Conservation (phyloP, 257 asterid species). For the Phtheirospermum japonicum region DNA sequence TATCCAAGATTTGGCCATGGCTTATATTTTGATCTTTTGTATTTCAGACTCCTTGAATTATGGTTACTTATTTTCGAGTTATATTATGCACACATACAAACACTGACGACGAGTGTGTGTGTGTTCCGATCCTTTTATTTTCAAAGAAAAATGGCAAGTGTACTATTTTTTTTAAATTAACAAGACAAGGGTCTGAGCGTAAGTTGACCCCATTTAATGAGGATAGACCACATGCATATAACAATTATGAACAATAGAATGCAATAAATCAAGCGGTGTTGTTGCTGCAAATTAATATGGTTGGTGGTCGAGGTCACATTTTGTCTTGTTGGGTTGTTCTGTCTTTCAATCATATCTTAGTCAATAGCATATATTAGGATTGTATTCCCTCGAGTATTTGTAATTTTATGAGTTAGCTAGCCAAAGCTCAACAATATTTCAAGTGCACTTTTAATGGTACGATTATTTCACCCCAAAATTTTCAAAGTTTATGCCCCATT, state of each 20-base stretch:
- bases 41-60: too few relatives aligned
- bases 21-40: too few relatives aligned
- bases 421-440: too few relatives aligned
- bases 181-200: background rate
- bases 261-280: constrained; percentile 31
- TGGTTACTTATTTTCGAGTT: too few relatives aligned
- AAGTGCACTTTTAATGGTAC: too few relatives aligned
- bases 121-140: background rate
- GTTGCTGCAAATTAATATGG: constrained; percentile 31
- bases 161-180: background rate
- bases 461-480: too few relatives aligned
- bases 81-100: too few relatives aligned
- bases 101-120: background rate
- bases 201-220: constrained; percentile 23
- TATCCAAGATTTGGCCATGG: too few relatives aligned
- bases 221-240: constrained; percentile 12
- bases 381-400: background rate
- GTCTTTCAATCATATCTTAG: constrained; percentile 6
- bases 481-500: too few relatives aligned
- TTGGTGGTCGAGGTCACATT: constrained; percentile 26
- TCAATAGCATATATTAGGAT: background rate
- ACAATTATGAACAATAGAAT: constrained; percentile 9
- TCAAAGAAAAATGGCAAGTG: background rate
- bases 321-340: constrained; percentile 6
- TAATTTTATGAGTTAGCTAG: too few relatives aligned